Conservation (phyloP, 2,329 filamentous ascomycete genomes). For the Blastomyces silverae region DNA sequence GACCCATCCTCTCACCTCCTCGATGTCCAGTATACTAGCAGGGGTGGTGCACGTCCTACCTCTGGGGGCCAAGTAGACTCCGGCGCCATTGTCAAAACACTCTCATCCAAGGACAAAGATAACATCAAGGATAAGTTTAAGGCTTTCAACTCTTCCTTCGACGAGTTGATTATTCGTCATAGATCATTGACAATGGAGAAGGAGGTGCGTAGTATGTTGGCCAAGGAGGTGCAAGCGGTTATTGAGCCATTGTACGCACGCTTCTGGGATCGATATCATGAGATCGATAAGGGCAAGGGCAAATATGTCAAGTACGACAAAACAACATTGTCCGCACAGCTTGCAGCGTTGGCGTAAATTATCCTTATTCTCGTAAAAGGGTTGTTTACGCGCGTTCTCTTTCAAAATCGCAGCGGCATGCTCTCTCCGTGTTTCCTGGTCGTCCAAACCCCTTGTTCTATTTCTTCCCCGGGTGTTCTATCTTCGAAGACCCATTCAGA, state of each 20-base stretch:
- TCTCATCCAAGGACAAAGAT: slow-evolving; percentile 88
- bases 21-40: slow-evolving; percentile 86
- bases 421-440: not conserved
- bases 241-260: slow-evolving; percentile 90
- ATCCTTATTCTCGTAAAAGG: not conserved
- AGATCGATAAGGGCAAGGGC: slow-evolving; percentile 94
- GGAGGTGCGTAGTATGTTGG: slow-evolving; percentile 74
- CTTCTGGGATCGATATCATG: slow-evolving; percentile 96
- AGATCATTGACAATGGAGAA: slow-evolving; percentile 82
- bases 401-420: not conserved
- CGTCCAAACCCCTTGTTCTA: not conserved
- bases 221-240: slow-evolving; percentile 78
- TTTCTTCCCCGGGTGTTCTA: not conserved
- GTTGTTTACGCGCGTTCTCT: not conserved
- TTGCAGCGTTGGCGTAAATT: slow-evolving; percentile 34
- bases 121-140: slow-evolving; percentile 94
- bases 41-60: slow-evolving; percentile 58
- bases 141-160: slow-evolving; percentile 82
- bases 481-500: not conserved
- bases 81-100: slow-evolving; percentile 70
- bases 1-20: slow-evolving; percentile 78
- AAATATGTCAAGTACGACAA: slow-evolving; percentile 99
- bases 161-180: slow-evolving; percentile 77
- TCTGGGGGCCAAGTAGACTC: slow-evolving; percentile 65
- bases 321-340: slow-evolving; percentile 59